These are phyloP conservation scores for Ogataea kodamae DNA, from an alignment of 805 yeast species.

Conservation along the genomic window DNA sequence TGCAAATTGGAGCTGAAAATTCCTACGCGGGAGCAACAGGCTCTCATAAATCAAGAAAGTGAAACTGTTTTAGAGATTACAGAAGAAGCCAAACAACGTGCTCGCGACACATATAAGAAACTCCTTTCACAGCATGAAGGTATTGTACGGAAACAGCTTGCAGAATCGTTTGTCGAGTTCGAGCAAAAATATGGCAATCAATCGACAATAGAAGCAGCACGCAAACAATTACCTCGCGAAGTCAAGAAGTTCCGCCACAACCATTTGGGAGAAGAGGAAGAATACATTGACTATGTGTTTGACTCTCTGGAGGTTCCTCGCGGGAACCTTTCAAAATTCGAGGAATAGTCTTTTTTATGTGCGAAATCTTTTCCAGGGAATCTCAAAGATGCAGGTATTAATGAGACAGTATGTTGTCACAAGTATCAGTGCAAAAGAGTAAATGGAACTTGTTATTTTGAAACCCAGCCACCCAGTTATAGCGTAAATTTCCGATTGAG, in stretches of 20 bases:
- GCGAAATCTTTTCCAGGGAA: slow-evolving; percentile 25
- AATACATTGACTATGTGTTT: slow-evolving; percentile 13
- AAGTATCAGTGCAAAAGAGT: slow-evolving; percentile 49
- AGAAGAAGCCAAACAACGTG: slow-evolving; percentile 39
- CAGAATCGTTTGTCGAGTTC: slow-evolving; percentile 62
- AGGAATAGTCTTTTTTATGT: slow-evolving; percentile 5
- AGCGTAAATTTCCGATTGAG: slow-evolving; percentile 49
- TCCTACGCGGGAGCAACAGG: slow-evolving; percentile 53
- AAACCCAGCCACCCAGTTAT: slow-evolving; percentile 53
- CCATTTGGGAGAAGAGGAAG: slow-evolving; percentile 43
- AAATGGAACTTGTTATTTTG: slow-evolving; percentile 58
- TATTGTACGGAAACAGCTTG: slow-evolving; percentile 47
- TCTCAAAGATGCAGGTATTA: slow-evolving; percentile 31
- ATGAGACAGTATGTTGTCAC: slow-evolving; percentile 43
- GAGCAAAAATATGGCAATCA: slow-evolving; percentile 59
- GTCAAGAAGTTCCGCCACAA: slow-evolving; percentile 41
- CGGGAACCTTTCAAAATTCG: slow-evolving; percentile 4
- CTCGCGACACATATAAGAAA: slow-evolving; percentile 54
- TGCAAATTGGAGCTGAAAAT: slow-evolving; percentile 71
- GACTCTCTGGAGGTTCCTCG: neutral
- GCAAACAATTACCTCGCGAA: slow-evolving; percentile 50
- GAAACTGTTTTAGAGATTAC: slow-evolving; percentile 51
- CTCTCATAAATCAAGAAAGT: slow-evolving; percentile 27
- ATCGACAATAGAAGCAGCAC: slow-evolving; percentile 35
- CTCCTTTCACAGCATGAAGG: slow-evolving; percentile 42